Evolutionary conservation across 192 early-diverging fungal species (phyloP), one percentile per base, ranked within the genome.

Genomic region (Coemansia guatemalensis): DNA sequence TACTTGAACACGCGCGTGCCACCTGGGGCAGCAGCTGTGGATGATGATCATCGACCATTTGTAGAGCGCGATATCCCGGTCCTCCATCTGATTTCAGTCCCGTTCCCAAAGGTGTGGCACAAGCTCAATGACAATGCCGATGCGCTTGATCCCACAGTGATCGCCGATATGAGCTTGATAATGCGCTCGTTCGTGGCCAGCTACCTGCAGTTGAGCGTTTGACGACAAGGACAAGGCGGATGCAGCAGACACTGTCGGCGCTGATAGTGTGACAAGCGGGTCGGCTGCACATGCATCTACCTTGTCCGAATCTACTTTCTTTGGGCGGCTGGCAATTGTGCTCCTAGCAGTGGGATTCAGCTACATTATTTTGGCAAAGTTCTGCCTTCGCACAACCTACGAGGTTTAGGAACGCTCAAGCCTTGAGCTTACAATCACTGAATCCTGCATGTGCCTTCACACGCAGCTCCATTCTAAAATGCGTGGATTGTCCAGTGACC

Each of bases 31-130:
- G 73, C 68, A 11, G 56, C 71, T 5, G 75, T 96, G 24, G 84
- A 88, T 23, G 96, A 98, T 65, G 96, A 98, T 69, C 94, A 98
- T 69, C 35, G 85, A 4, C 96, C 96, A 17, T 98, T 98, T 80
- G 32, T 92, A 32, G 26, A 84, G 20, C 81, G 86, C 21, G 88
- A 93, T 9, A 89, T 96, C 0, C 90, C 92, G 2, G 85, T 94
- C 48, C 81, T 96, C 20, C 96, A 98, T 68, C 58, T 93, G 26
- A 98, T 98, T 55, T 85, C 95, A 5, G 60, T 68, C 20, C 91
- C 90, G 17, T 98, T 98, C 73, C 95, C 96, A 17, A 50, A 49
- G 21, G 90, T 89, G 1, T 98, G 96, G 96, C 96, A 98, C 64
- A 93, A 66, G 0, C 47, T 82, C 2, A 39, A 78, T 60, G 96